These are phyloP conservation scores for Colletotrichum phormii DNA, from an alignment of 2,329 filamentous ascomycete genomes.

Conservation along the genomic window DNA sequence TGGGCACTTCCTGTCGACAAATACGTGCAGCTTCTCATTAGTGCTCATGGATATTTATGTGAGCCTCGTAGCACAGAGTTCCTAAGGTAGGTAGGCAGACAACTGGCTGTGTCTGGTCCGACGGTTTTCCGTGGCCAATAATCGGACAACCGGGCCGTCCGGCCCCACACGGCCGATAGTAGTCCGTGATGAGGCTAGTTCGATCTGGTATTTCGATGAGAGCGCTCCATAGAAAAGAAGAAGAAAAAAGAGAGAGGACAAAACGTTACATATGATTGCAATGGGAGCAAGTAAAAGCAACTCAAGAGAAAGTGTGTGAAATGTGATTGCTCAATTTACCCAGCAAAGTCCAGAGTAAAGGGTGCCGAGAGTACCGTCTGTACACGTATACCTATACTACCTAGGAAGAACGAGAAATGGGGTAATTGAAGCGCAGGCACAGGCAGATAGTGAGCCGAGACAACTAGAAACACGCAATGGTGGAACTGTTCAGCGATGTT, in stretches of 20 bases:
- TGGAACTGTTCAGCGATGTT: background rate
- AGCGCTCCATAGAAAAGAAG: background rate
- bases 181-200: background rate
- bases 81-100: background rate
- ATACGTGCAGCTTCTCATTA: background rate
- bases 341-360: background rate
- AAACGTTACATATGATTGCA: background rate
- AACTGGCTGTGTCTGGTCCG: background rate
- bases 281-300: background rate
- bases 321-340: background rate
- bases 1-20: too few relatives aligned
- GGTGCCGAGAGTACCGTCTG: too few relatives aligned
- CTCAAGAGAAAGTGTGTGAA: background rate
- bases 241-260: background rate
- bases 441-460: background rate
- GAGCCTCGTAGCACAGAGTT: too few relatives aligned
- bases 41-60: background rate
- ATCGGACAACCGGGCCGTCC: background rate
- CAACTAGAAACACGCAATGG: conserved; percentile 1
- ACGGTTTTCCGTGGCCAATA: background rate
- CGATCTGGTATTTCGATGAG: background rate
- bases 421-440: background rate
- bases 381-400: background rate
- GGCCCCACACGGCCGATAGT: too few relatives aligned
- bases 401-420: background rate